These are phyloP conservation scores for Oropetium thomaeum DNA, from an alignment of 176 grass and related monocot species.

Conservation along the genomic window DNA sequence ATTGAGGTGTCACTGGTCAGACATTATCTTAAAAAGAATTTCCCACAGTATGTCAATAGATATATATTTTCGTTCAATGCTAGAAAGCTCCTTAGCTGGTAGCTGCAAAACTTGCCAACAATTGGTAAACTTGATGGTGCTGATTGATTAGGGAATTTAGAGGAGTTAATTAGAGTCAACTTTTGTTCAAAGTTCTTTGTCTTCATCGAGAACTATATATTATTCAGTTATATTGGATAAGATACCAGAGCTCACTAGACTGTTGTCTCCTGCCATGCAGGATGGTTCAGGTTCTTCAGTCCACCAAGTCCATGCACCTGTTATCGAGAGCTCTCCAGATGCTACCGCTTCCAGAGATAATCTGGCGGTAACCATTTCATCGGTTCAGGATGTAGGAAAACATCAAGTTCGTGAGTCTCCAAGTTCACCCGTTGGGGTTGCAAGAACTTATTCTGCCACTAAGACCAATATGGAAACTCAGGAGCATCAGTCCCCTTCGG, in stretches of 20 bases:
- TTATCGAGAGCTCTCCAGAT: conserved; percentile 35
- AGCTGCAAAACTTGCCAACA: neutral
- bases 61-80: conserved; percentile 5
- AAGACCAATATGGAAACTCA: conserved; percentile 1
- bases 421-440: conserved; percentile 13
- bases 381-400: conserved; percentile 24
- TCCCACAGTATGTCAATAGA: neutral
- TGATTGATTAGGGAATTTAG: neutral
- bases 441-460: conserved; percentile 22
- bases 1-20: neutral
- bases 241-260: conserved; percentile 2
- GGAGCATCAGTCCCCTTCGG: conserved; percentile 19
- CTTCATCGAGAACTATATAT: neutral
- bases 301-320: conserved; percentile 22
- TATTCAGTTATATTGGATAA: neutral
- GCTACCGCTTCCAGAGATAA: conserved; percentile 30
- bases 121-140: neutral
- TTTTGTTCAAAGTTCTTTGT: neutral
- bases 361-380: neutral
- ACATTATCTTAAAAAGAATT: neutral
- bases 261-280: conserved; percentile 38
- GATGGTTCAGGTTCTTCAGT: conserved; percentile 55
- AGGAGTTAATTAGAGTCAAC: neutral
- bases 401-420: conserved; percentile 38
- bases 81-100: conserved; percentile 20